Evolutionary conservation across 2,329 filamentous ascomycete genomes (phyloP).

Genomic region (Nigrospora sphaerica): DNA sequence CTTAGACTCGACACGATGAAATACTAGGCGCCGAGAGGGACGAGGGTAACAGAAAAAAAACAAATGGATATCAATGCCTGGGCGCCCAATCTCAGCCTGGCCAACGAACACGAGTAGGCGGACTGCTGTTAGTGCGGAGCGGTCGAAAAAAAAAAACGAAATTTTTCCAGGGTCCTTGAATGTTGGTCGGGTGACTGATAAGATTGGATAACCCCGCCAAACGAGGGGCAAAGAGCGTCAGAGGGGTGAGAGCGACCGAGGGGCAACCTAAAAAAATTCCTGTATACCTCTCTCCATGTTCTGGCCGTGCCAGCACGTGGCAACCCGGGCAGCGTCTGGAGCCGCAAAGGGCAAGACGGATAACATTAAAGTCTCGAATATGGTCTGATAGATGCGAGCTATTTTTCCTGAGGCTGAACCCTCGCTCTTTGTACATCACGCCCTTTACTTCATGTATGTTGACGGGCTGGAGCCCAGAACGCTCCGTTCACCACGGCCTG

Average conservation of each 20-base stretch:
- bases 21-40: not conserved
- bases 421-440: too few species aligned
- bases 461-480: too few species aligned
- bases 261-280: not conserved
- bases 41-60: not conserved
- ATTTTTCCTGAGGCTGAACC: too few species aligned
- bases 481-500: too few species aligned
- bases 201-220: conserved; percentile 1
- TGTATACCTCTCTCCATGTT: too few species aligned
- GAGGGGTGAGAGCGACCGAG: not conserved
- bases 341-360: not conserved
- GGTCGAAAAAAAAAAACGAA: not conserved
- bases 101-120: not conserved
- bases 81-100: conserved; percentile 5
- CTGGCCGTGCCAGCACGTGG: not conserved
- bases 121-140: not conserved
- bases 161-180: not conserved
- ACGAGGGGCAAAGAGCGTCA: not conserved
- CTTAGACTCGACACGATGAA: not conserved
- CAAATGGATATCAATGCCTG: not conserved
- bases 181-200: not conserved
- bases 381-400: too few species aligned
- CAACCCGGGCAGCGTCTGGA: not conserved
- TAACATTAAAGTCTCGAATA: not conserved
- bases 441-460: too few species aligned